phyloP scores from a whole-genome alignment of 164 flowering plant genomes.

The Vitis amurensis region DNA sequence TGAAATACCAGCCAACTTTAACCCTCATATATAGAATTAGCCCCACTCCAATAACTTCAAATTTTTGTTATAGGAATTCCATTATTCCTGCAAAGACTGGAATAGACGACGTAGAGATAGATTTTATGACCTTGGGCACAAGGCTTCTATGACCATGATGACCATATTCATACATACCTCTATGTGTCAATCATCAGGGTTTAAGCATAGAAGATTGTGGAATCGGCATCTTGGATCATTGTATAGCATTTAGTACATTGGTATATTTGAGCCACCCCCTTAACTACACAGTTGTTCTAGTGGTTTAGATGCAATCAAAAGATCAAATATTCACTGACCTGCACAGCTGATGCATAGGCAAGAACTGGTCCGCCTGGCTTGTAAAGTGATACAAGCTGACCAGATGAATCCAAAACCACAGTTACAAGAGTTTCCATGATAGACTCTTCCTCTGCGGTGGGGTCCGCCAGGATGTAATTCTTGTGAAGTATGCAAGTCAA shows the following conservation, averaged over 20 bases:
- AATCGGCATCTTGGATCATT: neutral
- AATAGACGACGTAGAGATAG: no score
- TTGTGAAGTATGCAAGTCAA: conserved; percentile 86
- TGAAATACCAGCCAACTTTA: no score
- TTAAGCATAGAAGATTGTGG: neutral
- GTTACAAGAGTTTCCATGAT: conserved; percentile 66
- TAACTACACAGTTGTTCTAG: neutral
- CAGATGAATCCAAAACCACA: conserved; percentile 62
- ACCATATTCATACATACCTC: neutral
- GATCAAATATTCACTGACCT: conserved; percentile 44
- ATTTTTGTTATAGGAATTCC: no score
- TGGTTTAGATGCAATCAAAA: conserved; percentile 1
- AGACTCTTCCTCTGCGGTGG: conserved; percentile 85
- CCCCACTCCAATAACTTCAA: no score
- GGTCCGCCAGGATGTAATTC: conserved; percentile 83
- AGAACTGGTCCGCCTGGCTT: conserved; percentile 92
- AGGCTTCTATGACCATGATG: neutral
- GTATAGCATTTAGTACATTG: neutral
- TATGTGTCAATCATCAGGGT: neutral
- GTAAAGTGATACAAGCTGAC: conserved; percentile 77
- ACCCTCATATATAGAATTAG: no score
- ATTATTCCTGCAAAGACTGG: no score
- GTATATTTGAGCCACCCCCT: neutral
- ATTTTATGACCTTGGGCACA: neutral
- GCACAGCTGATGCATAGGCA: conserved; percentile 59